These are phyloP conservation scores for Pestalotiopsis sp. DNA, from an alignment of 2,329 filamentous ascomycete species.

Conservation along the genomic window DNA sequence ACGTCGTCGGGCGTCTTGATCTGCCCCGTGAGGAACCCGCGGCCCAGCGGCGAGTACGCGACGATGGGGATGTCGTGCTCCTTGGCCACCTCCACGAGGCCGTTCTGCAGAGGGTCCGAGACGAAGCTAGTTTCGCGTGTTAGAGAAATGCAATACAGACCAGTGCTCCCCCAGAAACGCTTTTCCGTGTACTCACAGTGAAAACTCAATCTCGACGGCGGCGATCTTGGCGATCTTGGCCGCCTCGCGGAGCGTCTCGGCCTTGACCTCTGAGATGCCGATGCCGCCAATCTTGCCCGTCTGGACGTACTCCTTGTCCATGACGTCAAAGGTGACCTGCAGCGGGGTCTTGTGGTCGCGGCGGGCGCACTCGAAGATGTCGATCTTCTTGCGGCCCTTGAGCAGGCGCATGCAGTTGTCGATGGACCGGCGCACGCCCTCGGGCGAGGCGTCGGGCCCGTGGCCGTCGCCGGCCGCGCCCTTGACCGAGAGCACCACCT, in stretches of 20 bases:
- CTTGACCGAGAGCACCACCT: constrained; percentile 60
- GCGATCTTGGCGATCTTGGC: constrained; percentile 36
- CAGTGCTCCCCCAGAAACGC: neutral
- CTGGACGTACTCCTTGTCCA: constrained; percentile 39
- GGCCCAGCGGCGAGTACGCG: constrained; percentile 72
- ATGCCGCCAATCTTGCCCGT: constrained; percentile 43
- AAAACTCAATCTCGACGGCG: constrained; percentile 41
- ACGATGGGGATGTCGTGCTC: constrained; percentile 70
- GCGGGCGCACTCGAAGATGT: constrained; percentile 56
- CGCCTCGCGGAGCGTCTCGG: constrained; percentile 39
- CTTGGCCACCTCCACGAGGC: constrained; percentile 49
- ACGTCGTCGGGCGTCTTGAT: constrained; percentile 57
- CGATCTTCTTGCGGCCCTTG: constrained; percentile 51
- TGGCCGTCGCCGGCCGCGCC: constrained; percentile 44
- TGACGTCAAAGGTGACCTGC: constrained; percentile 34
- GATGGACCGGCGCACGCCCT: constrained; percentile 49
- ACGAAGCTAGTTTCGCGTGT: constrained; percentile 17
- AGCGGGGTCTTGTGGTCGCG: constrained; percentile 45
- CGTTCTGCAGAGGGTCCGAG: constrained; percentile 29
- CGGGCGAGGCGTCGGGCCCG: constrained; percentile 47
- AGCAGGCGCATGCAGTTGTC: constrained; percentile 47
- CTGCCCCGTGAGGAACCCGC: constrained; percentile 57
- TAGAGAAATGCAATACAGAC: constrained; percentile 13
- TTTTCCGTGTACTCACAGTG: constrained; percentile 25
- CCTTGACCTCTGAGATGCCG: constrained; percentile 41